These are phyloP conservation scores for Epichloe sp. DNA, from an alignment of 2,329 filamentous ascomycete species.

Conservation along the genomic window DNA sequence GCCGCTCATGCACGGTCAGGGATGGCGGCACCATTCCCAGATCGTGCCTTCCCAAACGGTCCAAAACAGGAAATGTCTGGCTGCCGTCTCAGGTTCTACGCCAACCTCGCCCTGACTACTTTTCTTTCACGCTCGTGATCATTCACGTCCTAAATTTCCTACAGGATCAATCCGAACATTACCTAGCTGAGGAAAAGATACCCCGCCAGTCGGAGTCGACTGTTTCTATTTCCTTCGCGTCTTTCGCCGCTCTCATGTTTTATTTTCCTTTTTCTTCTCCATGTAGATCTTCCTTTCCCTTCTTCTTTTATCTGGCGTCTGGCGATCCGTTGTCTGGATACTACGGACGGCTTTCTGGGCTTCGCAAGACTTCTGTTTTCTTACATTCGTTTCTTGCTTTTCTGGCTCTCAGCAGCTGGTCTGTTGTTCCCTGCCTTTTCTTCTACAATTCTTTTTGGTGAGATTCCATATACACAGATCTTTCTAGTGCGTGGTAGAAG, in stretches of 20 bases:
- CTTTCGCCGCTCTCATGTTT: not conserved
- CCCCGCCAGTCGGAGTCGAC: not conserved
- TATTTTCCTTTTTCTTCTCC: not conserved
- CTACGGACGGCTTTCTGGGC: not conserved
- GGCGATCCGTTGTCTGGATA: not conserved
- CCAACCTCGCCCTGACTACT: not conserved
- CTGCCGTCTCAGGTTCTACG: conserved; percentile 15
- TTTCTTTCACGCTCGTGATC: not conserved
- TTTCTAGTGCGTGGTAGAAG: not conserved
- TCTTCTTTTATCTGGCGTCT: not conserved
- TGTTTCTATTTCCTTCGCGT: not conserved
- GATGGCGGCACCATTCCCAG: not conserved
- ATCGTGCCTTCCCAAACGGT: not conserved
- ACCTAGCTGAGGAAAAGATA: not conserved
- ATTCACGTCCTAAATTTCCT: too few relatives aligned
- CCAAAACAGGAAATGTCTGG: conserved; percentile 18
- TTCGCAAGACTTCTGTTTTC: not conserved
- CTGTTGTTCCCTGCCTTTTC: conserved; percentile 1
- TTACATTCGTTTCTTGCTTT: not conserved
- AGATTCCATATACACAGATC: too few relatives aligned
- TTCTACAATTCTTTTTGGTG: not conserved
- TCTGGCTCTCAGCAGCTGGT: conserved; percentile 2
- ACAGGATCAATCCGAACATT: not conserved
- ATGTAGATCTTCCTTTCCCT: not conserved
- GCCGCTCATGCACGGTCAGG: not conserved